Conservation (phyloP, 495 filamentous ascomycete species). For the Penicillium maclennaniae region DNA sequence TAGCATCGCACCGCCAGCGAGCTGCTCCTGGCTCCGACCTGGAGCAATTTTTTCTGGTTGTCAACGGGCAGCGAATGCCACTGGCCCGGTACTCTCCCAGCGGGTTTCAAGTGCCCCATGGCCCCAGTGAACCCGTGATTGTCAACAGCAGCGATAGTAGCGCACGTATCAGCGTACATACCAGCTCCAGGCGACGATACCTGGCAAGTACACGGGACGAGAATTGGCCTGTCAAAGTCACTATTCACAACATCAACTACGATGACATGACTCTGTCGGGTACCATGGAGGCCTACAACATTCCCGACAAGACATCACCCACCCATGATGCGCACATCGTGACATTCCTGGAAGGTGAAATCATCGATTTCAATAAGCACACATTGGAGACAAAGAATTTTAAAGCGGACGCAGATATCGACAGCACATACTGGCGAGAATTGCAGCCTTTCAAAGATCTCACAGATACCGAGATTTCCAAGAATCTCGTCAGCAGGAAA, state of each 20-base stretch:
- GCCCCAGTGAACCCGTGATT: constrained; percentile 35
- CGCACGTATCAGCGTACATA: constrained; percentile 31
- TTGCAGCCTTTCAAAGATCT: constrained; percentile 61
- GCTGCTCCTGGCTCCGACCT: constrained; percentile 62
- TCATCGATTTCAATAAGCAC: constrained; percentile 68
- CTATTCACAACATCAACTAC: constrained; percentile 64
- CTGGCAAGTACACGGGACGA: constrained; percentile 48
- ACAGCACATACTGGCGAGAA: constrained; percentile 70
- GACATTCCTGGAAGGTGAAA: constrained; percentile 73
- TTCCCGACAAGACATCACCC: constrained; percentile 54
- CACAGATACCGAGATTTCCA: constrained; percentile 55
- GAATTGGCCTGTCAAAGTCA: constrained; percentile 70
- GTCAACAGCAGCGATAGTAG: constrained; percentile 35
- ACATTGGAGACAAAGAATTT: constrained; percentile 67
- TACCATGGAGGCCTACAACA: constrained; percentile 77
- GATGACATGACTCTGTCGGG: constrained; percentile 62
- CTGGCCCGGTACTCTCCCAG: constrained; percentile 27
- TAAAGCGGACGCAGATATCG: constrained; percentile 54
- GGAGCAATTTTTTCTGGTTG: constrained; percentile 62
- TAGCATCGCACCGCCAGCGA: constrained; percentile 49
- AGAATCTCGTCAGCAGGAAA: constrained; percentile 53
- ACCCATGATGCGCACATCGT: constrained; percentile 60
- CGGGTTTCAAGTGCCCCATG: constrained; percentile 24
- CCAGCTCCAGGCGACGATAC: constrained; percentile 35
- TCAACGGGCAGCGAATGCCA: constrained; percentile 46